Evolutionary conservation across 2,329 filamentous ascomycete species (phyloP).

Genomic region (Cytospora schulzeri): DNA sequence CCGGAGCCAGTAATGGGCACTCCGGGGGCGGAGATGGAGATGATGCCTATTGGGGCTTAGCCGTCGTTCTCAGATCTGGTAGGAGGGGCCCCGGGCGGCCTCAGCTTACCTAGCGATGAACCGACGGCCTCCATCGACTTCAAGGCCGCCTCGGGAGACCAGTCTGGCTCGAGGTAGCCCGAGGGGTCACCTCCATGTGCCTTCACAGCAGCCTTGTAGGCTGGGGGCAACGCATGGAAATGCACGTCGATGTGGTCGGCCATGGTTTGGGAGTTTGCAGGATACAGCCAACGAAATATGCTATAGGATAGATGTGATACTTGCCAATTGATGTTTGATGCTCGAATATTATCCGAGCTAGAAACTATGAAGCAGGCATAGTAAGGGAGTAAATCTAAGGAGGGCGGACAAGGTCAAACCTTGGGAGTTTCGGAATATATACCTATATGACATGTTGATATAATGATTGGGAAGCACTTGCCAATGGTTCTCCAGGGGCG

Average conservation of each 20-base stretch:
- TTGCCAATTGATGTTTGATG: no score
- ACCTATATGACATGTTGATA: background rate
- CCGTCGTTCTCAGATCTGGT: background rate
- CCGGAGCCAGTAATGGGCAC: conserved; percentile 24
- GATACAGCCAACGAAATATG: no score
- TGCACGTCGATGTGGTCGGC: conserved; percentile 27
- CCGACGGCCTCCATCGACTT: conserved; percentile 25
- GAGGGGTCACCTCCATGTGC: conserved; percentile 27
- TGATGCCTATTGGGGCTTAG: conserved; percentile 36
- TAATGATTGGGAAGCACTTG: background rate
- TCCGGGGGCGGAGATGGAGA: conserved; percentile 25
- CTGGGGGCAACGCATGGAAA: conserved; percentile 23
- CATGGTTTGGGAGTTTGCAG: background rate
- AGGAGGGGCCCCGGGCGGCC: background rate
- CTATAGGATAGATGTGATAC: no score
- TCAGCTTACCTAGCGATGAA: conserved; percentile 15
- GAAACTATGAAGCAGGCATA: background rate
- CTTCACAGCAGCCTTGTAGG: conserved; percentile 24
- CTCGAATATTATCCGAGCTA: background rate
- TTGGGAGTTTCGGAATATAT: background rate
- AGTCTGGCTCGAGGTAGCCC: conserved; percentile 23
- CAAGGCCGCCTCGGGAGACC: conserved; percentile 25
- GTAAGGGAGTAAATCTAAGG: background rate
- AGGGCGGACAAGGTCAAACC: background rate
- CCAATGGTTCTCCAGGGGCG: background rate